A percentile compares a stretch with the other conserved stretches of the same genome.
Evolutionary conservation across 73 alveolate genomes (phyloP).

Genomic region (Paramecium sonneborni): DNA sequence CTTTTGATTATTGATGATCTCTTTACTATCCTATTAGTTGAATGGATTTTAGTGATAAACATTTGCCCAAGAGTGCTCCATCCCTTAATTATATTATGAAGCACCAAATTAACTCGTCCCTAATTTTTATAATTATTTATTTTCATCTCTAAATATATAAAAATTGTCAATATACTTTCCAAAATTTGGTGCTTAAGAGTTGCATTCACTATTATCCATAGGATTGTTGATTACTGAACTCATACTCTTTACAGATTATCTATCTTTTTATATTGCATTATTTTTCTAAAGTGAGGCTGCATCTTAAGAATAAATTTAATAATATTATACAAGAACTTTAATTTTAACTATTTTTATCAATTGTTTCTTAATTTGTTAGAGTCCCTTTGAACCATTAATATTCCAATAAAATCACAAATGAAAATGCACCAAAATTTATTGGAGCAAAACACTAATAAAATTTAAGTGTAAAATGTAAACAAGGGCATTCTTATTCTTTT

Average conservation of each 20-base stretch:
- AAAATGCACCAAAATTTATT: background rate
- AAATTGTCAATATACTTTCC: background rate
- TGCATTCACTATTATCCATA: slow-evolving; percentile 15
- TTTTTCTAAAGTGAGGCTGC: background rate
- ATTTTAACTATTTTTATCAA: background rate
- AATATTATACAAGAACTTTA: background rate
- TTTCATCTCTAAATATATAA: background rate
- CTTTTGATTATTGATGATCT: background rate
- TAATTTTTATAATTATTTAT: background rate
- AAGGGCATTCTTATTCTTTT: background rate
- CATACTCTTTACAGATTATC: slow-evolving; percentile 3
- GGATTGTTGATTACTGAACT: slow-evolving; percentile 46
- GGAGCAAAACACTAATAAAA: background rate
- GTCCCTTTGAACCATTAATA: background rate
- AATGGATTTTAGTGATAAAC: background rate
- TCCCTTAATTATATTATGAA: background rate
- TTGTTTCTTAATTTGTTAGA: background rate
- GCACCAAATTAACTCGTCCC: slow-evolving; percentile 45
- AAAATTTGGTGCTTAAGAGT: slow-evolving; percentile 31
- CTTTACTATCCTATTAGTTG: background rate
- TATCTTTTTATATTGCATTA: background rate
- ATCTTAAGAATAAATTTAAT: background rate
- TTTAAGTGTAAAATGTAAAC: background rate
- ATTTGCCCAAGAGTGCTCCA: slow-evolving; percentile 52
- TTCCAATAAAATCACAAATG: background rate